Percentiles rank a stretch among this genome's conserved stretches.
phyloP scores from a whole-genome alignment of 2,329 filamentous ascomycete species.

The Ceratocystis eucalypticola region DNA sequence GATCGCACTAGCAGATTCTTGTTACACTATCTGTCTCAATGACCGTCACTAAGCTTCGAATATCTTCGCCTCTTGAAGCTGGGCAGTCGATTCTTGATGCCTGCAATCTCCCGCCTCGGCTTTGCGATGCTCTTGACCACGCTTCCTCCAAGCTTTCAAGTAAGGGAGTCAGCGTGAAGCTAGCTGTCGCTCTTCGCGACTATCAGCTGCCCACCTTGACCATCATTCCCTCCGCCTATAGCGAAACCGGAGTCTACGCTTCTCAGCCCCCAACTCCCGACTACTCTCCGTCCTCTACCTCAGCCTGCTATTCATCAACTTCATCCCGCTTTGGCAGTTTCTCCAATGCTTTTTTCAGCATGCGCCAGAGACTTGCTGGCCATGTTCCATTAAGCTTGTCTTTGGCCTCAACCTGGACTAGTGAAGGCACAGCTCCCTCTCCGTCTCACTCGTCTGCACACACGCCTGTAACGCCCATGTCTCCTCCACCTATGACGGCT shows the following conservation, averaged over 20 bases:
- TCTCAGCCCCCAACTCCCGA: conserved; percentile 24
- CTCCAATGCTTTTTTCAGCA: conserved; percentile 24
- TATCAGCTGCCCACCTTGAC: conserved; percentile 34
- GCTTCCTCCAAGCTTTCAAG: conserved; percentile 41
- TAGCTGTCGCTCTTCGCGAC: conserved; percentile 44
- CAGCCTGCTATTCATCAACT: conserved; percentile 16
- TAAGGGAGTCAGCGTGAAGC: conserved; percentile 42
- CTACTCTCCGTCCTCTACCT: conserved; percentile 23
- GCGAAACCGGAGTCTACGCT: conserved; percentile 12
- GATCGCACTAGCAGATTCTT: conserved; percentile 5
- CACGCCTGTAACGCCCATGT: conserved; percentile 31
- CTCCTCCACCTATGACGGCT: conserved; percentile 36
- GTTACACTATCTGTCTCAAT: conserved; percentile 24
- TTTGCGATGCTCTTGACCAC: conserved; percentile 45
- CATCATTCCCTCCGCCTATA: conserved; percentile 13
- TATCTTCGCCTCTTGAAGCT: conserved; percentile 51
- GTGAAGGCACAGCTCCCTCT: conserved; percentile 10
- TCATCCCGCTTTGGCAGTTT: conserved; percentile 26
- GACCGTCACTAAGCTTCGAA: conserved; percentile 38
- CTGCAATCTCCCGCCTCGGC: conserved; percentile 41
- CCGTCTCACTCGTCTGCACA: conserved; percentile 22
- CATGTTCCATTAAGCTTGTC: conserved; percentile 2
- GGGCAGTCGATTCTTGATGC: conserved; percentile 45
- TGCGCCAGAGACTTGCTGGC: conserved; percentile 25
- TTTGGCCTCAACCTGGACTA: conserved; percentile 3